Base-by-base conservation (phyloP, 2,329 filamentous ascomycete species). In the Aureobasidium sp. region DNA sequence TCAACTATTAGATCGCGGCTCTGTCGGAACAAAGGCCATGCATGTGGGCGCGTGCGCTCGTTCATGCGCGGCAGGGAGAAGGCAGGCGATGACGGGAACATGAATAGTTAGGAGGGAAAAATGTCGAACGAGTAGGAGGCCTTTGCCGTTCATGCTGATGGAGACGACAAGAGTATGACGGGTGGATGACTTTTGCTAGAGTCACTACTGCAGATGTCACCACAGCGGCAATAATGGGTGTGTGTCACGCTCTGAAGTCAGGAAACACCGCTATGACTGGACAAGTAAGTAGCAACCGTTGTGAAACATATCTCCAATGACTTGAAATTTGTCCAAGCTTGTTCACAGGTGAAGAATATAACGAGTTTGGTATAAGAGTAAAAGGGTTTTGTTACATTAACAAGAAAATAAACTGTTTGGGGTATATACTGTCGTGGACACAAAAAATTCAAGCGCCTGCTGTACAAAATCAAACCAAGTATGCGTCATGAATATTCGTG, bases 401-500 rank as follows among this genome's bases (percentile, higher is more conserved):
- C 25, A 57, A 57, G 15, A 42, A 42, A 30, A 2, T n/a, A 45
- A n/a, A 45, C 53, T 57, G 53, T 36, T 44, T 21, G 34, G 52
- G 27, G 30, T 44, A 57, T 57, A 34, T 57, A 57, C 53, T 57
- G 53, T 57, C 41, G 41, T 57, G 5, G 30, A 21, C 39, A 8
- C n/a, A 58, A 58, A 58, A 30, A 9, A 15, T 36, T 42, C n/a
- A 54, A 54, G 27, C 50, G 50, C 50, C 50, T 57, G 53, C 53
- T 57, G 37, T 44, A 57, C 30, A 58, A 58, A 21, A 21, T 21
- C 8, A 39, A 58, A 39, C 48, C n/a, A 36, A 15, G 25, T n/a
- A 37, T 48, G n/a, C 32, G 13, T 47, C 54, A 29, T 58, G 16
- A 39, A 39, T 58, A 15, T 48, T 58, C 54, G 54, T 47, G 54